Evolutionary conservation across 2,329 filamentous ascomycete genomes (phyloP), one percentile per base, ranked within the genome.

Genomic region (Ceratocystiopsis sp.): DNA sequence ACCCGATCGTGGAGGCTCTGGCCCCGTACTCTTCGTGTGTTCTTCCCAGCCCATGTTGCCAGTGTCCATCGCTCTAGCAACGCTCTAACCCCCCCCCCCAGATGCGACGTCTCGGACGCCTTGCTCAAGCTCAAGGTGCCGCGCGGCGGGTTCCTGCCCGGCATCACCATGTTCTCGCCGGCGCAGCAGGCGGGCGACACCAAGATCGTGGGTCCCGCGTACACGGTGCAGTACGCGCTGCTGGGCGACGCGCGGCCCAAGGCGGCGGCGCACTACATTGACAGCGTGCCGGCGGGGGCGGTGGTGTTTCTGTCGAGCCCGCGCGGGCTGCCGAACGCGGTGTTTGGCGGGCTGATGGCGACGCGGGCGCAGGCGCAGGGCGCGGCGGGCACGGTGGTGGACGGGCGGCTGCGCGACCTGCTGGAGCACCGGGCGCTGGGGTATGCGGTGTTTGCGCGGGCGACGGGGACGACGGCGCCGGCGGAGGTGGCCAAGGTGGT

Each of bases 331-430:
- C 61, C 66, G 39, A 71, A 71, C 48, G 68, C 68, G 38, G 63
- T 68, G 37, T 74, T 71, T 49, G 70, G 69, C 32, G 68, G 69
- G 1, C 55, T 73, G 19, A 73, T 72, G 69, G 64, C 63, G 19
- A 61, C 61, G 3, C 59, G 68, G 17, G 68, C 68, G 3, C 58
- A 61, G 48, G 55, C 56, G 7, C 57, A 58, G 37, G 62, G 62
- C 6, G 68, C 66, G 1, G 64, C 57, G 1, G 69, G 69, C 1
- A 63, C 64, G 4, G 58, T 73, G 13, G 63, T 73, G 32, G 69
- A 73, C 51, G 69, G 69, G 4, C 59, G 67, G 4, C 59, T 72
- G 43, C 62, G 69, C 11, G 69, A 73, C 50, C 53, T 73, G 21
- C 61, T 69, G 48, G 69, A 73, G 55, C 69, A 73, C 51, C 63